Percentiles rank a stretch among this genome's conserved stretches.
phyloP scores from a whole-genome alignment of 106 monocot species.

The Amphibolis antarctica region DNA sequence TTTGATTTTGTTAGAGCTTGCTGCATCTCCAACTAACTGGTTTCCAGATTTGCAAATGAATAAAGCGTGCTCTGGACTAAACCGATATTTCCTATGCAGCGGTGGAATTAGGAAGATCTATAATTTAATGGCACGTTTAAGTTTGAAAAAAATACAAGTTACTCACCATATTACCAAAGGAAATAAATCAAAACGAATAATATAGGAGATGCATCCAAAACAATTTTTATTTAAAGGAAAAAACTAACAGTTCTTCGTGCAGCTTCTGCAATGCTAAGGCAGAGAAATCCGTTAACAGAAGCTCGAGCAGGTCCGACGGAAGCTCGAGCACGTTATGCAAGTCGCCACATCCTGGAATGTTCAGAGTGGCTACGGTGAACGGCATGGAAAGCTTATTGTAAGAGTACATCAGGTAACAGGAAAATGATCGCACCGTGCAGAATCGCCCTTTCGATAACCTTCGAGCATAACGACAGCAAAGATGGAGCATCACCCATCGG shows the following conservation, averaged over 20 bases:
- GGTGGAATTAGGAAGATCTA: too few relatives aligned
- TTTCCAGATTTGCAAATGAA: too few relatives aligned
- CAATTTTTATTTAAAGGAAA: too few relatives aligned
- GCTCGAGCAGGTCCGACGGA: slow-evolving; percentile 26
- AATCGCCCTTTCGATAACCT: slow-evolving; percentile 8
- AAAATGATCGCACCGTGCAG: background rate
- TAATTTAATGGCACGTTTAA: too few relatives aligned
- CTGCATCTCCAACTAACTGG: background rate
- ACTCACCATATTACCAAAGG: too few relatives aligned
- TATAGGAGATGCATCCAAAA: too few relatives aligned
- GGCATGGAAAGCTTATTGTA: background rate
- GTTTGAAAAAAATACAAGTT: too few relatives aligned
- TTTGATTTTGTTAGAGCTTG: background rate
- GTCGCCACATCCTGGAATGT: slow-evolving; percentile 11
- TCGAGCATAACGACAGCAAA: slow-evolving; percentile 26
- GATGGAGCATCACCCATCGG: slow-evolving; percentile 20
- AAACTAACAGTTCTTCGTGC: slow-evolving; percentile 21
- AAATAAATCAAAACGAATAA: too few relatives aligned
- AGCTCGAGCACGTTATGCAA: slow-evolving; percentile 31
- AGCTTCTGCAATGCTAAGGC: slow-evolving; percentile 35
- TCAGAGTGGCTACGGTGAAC: background rate
- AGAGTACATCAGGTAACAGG: background rate
- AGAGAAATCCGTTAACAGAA: slow-evolving; percentile 17
- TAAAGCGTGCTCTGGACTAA: too few relatives aligned
- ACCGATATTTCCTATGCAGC: too few relatives aligned